These are phyloP conservation scores for Fusarium subtropicale DNA, from an alignment of 2,329 filamentous ascomycete species.

Conservation along the genomic window DNA sequence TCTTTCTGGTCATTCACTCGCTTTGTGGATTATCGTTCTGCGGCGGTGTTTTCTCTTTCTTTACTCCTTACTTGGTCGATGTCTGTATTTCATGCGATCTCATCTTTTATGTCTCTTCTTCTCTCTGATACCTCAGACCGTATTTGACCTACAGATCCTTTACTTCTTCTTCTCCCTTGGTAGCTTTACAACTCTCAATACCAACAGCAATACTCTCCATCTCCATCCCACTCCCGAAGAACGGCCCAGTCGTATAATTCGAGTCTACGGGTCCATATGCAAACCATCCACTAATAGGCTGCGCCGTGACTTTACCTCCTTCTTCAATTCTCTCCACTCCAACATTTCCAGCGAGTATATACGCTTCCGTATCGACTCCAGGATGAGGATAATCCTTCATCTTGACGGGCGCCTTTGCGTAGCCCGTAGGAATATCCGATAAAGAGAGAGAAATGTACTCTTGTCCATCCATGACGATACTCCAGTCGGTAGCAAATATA, in stretches of 20 bases:
- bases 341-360: conserved; percentile 54
- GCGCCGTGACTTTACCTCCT: conserved; percentile 44
- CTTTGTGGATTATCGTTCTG: background rate
- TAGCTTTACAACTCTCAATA: conserved; percentile 5
- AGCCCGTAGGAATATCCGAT: conserved; percentile 52
- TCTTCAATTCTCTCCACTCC: conserved; percentile 49
- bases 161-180: accelerated
- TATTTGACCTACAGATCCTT: conserved; percentile 4
- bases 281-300: conserved; percentile 56
- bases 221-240: conserved; percentile 42
- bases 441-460: conserved; percentile 48
- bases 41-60: background rate
- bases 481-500: conserved; percentile 4
- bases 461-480: conserved; percentile 47
- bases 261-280: conserved; percentile 53
- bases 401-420: conserved; percentile 55
- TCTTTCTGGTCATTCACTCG: no score
- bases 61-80: no score
- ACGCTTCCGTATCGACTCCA: conserved; percentile 48
- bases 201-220: conserved; percentile 30
- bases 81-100: background rate
- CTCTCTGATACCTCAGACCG: no score
- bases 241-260: conserved; percentile 32
- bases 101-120: background rate
- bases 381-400: conserved; percentile 51